These are phyloP conservation scores for Elaeis oleifera DNA, from an alignment of 202 grass and related monocot genomes.

Conservation along the genomic window DNA sequence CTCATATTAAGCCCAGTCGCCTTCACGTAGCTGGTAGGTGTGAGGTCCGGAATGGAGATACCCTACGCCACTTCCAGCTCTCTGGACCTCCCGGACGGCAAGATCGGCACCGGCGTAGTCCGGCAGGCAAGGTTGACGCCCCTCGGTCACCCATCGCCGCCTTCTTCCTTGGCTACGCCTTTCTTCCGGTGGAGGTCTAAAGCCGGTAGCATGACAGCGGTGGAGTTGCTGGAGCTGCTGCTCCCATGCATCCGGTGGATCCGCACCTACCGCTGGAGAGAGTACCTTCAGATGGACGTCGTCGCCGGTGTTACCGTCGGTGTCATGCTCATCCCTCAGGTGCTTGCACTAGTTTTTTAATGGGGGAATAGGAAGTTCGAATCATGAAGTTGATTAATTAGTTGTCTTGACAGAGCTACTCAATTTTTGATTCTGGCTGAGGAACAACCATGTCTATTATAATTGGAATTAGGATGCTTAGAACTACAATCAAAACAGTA, in stretches of 20 bases:
- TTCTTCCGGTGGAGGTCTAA: constrained; percentile 21
- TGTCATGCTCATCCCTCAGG: constrained; percentile 96
- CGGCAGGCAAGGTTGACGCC: constrained; percentile 61
- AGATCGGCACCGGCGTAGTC: constrained; percentile 6
- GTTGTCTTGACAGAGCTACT: no score
- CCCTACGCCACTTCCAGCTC: no score
- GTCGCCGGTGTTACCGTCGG: constrained; percentile 79
- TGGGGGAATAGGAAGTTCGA: background rate
- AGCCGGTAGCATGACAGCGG: constrained; percentile 39
- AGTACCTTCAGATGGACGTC: constrained; percentile 67
- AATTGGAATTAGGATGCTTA: no score
- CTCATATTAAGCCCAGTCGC: no score
- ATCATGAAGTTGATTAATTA: no score
- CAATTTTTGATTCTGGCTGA: background rate
- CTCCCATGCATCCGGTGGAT: constrained; percentile 70
- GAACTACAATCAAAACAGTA: no score
- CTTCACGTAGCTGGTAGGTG: no score
- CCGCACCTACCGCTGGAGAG: constrained; percentile 50
- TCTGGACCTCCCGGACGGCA: no score
- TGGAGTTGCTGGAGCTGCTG: constrained; percentile 44
- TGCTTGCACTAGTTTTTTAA: constrained; percentile 3
- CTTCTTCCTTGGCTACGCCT: constrained; percentile 11
- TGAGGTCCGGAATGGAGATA: no score
- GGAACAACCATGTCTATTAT: no score
- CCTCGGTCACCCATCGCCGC: constrained; percentile 25